phyloP scores from a whole-genome alignment of 306 rosid species.

The Vicia faba region DNA sequence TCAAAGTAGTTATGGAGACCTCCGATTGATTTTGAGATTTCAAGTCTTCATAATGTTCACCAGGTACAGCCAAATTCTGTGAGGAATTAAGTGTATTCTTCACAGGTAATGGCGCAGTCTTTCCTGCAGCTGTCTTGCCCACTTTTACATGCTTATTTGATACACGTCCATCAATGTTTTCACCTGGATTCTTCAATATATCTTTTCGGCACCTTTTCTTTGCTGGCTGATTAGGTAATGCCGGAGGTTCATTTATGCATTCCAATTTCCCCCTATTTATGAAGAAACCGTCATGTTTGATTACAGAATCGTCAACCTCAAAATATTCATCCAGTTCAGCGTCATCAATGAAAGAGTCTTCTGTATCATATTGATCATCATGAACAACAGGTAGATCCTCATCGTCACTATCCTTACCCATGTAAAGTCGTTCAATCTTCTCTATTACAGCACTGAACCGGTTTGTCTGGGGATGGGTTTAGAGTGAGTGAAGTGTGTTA shows the following conservation, averaged over 20 bases:
- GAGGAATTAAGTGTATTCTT: conserved; percentile 55
- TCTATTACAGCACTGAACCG: conserved; percentile 97
- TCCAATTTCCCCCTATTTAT: conserved; percentile 90
- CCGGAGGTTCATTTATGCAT: conserved; percentile 63
- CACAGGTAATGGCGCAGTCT: conserved; percentile 48
- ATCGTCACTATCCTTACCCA: conserved; percentile 96
- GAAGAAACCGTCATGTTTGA: conserved; percentile 92
- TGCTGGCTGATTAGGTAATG: conserved; percentile 77
- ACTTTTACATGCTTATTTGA: conserved; percentile 63
- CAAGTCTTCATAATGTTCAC: conserved; percentile 49
- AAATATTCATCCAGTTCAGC: conserved; percentile 98
- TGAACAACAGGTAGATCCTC: conserved; percentile 77
- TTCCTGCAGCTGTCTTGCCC: conserved; percentile 62
- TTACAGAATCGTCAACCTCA: conserved; percentile 88
- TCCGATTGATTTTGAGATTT: conserved; percentile 60
- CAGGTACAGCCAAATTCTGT: conserved; percentile 49
- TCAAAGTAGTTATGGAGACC: conserved; percentile 51
- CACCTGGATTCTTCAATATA: conserved; percentile 59
- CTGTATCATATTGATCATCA: conserved; percentile 97
- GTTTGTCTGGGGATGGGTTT: conserved; percentile 64
- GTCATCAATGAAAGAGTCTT: conserved; percentile 97
- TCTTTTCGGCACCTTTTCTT: conserved; percentile 95
- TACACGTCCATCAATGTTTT: conserved; percentile 52
- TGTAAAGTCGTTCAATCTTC: conserved; percentile 96
- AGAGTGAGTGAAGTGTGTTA: no score